Conservation (phyloP, 2,329 filamentous ascomycete genomes). For the Ceratocystis diversiconidia region DNA sequence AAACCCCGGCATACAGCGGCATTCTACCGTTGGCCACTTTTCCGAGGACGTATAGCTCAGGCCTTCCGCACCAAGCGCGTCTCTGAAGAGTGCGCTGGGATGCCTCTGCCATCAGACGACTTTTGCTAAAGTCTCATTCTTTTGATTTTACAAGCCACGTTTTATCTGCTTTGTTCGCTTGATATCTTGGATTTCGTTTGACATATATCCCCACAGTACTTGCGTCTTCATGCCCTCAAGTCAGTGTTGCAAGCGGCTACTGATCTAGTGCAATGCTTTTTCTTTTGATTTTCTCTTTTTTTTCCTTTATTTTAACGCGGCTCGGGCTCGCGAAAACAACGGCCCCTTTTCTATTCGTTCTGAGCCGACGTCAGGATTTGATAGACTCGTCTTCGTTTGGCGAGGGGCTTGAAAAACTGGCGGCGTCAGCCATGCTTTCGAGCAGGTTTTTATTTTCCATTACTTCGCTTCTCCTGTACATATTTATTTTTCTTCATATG, state of each 20-base stretch:
- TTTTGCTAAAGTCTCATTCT: background rate
- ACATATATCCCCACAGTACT: constrained; percentile 12
- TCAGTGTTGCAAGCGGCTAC: background rate
- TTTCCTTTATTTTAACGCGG: background rate
- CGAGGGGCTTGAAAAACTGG: background rate
- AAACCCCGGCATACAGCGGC: constrained; percentile 14
- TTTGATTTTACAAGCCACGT: constrained; percentile 4
- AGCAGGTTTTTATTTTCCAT: constrained; percentile 11
- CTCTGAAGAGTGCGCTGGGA: too few species aligned
- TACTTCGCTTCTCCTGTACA: constrained; percentile 8
- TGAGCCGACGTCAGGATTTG: background rate
- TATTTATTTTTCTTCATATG: background rate
- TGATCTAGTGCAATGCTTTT: background rate
- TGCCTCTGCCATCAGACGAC: too few species aligned
- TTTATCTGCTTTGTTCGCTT: background rate
- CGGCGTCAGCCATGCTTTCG: background rate
- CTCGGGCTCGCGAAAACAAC: background rate
- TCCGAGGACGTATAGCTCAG: constrained; percentile 16
- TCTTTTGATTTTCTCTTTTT: background rate
- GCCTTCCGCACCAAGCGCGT: background rate
- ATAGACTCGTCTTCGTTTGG: background rate
- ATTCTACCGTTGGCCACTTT: constrained; percentile 16
- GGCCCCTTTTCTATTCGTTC: background rate
- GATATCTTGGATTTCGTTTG: constrained; percentile 8
- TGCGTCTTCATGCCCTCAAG: constrained; percentile 2